A percentile compares a stretch with the other conserved stretches of the same genome.
Conservation (phyloP, 345 rosid species). For the Eucalyptus decipiens region DNA sequence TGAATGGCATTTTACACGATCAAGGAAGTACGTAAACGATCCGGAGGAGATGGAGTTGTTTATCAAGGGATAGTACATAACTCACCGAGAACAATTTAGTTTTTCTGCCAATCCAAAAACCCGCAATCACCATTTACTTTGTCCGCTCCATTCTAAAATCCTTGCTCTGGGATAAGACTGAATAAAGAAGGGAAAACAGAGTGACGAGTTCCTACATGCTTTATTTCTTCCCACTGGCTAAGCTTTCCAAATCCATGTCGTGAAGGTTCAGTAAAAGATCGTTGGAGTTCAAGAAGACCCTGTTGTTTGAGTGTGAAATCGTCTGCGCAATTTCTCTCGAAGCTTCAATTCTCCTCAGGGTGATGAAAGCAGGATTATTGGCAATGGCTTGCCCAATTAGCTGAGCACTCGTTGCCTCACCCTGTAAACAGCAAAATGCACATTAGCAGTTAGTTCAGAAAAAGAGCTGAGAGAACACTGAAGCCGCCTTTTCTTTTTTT, state of each 20-base stretch:
- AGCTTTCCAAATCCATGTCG: constrained; percentile 35
- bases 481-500: not conserved
- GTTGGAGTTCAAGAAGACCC: constrained; percentile 55
- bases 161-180: not conserved
- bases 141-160: not conserved
- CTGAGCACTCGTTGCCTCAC: constrained; percentile 90
- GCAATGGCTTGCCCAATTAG: constrained; percentile 95
- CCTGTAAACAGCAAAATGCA: constrained; percentile 21
- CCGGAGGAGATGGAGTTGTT: not conserved
- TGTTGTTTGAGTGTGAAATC: constrained; percentile 60
- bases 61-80: not conserved
- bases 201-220: not conserved
- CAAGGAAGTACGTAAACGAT: not conserved
- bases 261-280: constrained; percentile 84
- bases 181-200: not conserved
- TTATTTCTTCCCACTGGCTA: constrained; percentile 8
- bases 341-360: constrained; percentile 90
- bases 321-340: constrained; percentile 88
- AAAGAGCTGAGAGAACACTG: not conserved
- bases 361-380: constrained; percentile 81
- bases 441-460: not conserved
- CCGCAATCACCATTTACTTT: not conserved
- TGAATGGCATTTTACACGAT: not conserved
- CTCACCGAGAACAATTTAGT: not conserved
- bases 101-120: not conserved